Base-by-base conservation (phyloP, 2,329 filamentous ascomycete species). In the Colletotrichum higginsianum region DNA sequence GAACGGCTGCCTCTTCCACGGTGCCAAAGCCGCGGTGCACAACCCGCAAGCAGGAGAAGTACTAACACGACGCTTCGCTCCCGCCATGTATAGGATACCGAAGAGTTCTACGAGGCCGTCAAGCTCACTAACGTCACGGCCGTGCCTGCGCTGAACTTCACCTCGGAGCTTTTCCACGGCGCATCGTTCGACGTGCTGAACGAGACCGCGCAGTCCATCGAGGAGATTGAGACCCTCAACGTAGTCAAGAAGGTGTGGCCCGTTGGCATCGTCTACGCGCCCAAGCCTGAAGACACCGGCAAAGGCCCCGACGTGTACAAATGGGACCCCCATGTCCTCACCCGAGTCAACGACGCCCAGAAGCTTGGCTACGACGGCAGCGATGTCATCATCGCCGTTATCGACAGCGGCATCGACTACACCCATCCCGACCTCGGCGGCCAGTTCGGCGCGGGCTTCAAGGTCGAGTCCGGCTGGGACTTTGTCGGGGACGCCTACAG, bases 381-480 rank as follows among this genome's bases (percentile, higher is more conserved):
- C 16, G 70, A 58, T 3, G 61, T 73, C 8, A 47, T 47, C 4
- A 50, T 72, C 1, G 70, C 66, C 4, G 46, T 75, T 18, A 75
- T 82, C 21, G 80, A 82, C 63, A 80, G 76, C 23, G 82, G 83
- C 35, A 78, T 88, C 40, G 86, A 89, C 75, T 88, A 88, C 75
- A 81, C 76, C 11, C 86, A 87, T 66, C 85, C 86, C 8, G 84
- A 85, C 18, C 82, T 89, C 1, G 87, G 87, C 16, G 86, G 86
- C 4, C 85, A 86, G 52, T 88, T 88, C 72, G 87, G 87, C 2
- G 74, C 80, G 11, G 86, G 85, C 0, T 87, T 82, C 75, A 80
- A 86, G 44, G 82, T 89, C 16, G 79, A 81, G 15, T 82, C 81
- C 64, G 86, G 87, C 2, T 84, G 82, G 67, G 86, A 87, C 67